Percentiles rank a stretch among this genome's conserved stretches.
Conservation (phyloP, 371 early-diverging fungal genomes). For the Phascolomyces articulosus region DNA sequence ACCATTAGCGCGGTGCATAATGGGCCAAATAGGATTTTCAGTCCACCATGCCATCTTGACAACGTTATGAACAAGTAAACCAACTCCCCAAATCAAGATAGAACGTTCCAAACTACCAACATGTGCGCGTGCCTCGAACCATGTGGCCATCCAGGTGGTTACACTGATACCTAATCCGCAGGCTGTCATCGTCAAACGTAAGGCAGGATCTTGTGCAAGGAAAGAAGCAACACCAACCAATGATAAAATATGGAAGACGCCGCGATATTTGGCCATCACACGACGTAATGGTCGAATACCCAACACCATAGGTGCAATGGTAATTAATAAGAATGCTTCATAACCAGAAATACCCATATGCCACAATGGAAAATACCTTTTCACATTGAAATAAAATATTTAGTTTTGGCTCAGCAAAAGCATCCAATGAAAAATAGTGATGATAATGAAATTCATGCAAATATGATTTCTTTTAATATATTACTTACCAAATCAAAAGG, state of each 20-base stretch:
- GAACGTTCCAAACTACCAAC: constrained; percentile 65
- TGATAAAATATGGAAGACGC: constrained; percentile 60
- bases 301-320: constrained; percentile 62
- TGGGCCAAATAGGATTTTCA: constrained; percentile 83
- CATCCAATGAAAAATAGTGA: too few species aligned
- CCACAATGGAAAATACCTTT: constrained; percentile 81
- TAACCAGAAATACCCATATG: constrained; percentile 86
- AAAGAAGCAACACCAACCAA: constrained; percentile 70
- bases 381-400: too few species aligned
- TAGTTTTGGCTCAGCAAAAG: neutral
- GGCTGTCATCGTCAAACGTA: constrained; percentile 65
- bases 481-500: constrained; percentile 76
- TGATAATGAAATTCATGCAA: neutral
- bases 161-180: constrained; percentile 60
- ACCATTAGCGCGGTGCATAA: constrained; percentile 74
- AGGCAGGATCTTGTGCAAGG: constrained; percentile 55
- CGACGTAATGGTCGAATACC: constrained; percentile 65
- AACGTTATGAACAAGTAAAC: constrained; percentile 68
- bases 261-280: constrained; percentile 57
- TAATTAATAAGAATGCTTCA: constrained; percentile 74
- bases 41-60: constrained; percentile 79
- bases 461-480: neutral
- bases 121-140: constrained; percentile 57
- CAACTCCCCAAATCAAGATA: constrained; percentile 66
- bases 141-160: constrained; percentile 61